Conservation (phyloP, 768 basidiomycete species). For the Russula earlei region DNA sequence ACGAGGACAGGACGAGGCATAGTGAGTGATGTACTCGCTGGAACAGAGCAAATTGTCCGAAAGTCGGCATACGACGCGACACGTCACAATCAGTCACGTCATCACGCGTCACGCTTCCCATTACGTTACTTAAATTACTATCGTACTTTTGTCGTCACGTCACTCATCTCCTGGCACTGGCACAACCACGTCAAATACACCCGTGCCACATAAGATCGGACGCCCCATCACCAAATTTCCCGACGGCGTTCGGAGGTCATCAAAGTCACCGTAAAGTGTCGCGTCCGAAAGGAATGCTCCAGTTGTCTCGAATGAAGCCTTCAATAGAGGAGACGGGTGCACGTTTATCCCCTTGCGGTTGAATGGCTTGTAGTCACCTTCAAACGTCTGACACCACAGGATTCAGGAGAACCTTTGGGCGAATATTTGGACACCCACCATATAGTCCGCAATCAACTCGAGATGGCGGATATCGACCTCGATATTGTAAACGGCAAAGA, state of each 20-base stretch:
- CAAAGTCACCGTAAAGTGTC: constrained; percentile 90
- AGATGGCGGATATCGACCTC: constrained; percentile 90
- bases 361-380: constrained; percentile 96
- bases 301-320: constrained; percentile 97
- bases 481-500: constrained; percentile 94
- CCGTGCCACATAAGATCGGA: constrained; percentile 87
- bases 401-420: neutral
- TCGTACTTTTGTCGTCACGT: neutral
- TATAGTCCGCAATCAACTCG: constrained; percentile 97
- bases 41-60: neutral
- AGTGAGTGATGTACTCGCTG: neutral
- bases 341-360: constrained; percentile 91
- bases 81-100: constrained; percentile 10
- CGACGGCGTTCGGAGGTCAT: constrained; percentile 83
- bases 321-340: constrained; percentile 90
- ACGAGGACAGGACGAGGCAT: constrained; percentile 15
- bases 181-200: constrained; percentile 83
- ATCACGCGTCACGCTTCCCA: neutral
- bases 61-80: constrained; percentile 15
- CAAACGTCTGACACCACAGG: constrained; percentile 72
- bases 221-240: constrained; percentile 87
- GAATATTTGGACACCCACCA: constrained; percentile 51
- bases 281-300: constrained; percentile 87
- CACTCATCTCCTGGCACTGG: constrained; percentile 13
- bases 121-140: neutral